Evolutionary conservation across 164 flowering plant genomes (phyloP), one percentile per base, ranked within the genome.

Genomic region (Sextonia rubra): DNA sequence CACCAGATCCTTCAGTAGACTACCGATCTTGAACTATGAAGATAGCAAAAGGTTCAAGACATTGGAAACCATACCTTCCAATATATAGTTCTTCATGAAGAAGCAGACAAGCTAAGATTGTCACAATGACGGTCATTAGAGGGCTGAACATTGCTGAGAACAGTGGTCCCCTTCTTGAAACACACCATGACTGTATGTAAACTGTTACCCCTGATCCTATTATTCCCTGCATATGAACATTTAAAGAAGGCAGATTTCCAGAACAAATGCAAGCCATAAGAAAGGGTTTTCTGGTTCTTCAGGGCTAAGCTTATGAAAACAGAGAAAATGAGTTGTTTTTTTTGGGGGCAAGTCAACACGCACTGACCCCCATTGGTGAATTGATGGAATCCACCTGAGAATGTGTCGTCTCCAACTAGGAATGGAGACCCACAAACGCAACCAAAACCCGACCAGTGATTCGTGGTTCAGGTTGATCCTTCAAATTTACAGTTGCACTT

Each of bases 61-160:
- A 26, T 26, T 9, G 27, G 12, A 25, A 61, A 61, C 1, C 18
- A 15, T 69, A 69, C 71, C 71, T 69, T 69, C 71, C 61, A 12
- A 69, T 58, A 63, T 80, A 87, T 18, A 86, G 65, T 74, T 84
- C 77, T 60, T 88, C 92, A 5, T 82, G 82, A 4, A 85, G 75
- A 64, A 87, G 61, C 4, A 83, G 4, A 44, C 83, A 69, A 25
- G 88, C 91, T 0, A 83, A 74, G 14, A 84, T 25, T 4, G 95
- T 85, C 12, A 82, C 86, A 15, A 88, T 80, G 2, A 90, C 83
- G 0, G 91, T 87, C 68, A 74, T 26, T 3, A 90, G 69, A 73
- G 92, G 95, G 70, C 76, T 88, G 79, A 90, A 90, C 90, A 87
- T 81, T 12, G 92, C 91, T 17, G 86, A 74, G 62, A 82, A 88